Evolutionary conservation across 371 early-diverging fungal species (phyloP).

Genomic region (Mortierella polycephala): DNA sequence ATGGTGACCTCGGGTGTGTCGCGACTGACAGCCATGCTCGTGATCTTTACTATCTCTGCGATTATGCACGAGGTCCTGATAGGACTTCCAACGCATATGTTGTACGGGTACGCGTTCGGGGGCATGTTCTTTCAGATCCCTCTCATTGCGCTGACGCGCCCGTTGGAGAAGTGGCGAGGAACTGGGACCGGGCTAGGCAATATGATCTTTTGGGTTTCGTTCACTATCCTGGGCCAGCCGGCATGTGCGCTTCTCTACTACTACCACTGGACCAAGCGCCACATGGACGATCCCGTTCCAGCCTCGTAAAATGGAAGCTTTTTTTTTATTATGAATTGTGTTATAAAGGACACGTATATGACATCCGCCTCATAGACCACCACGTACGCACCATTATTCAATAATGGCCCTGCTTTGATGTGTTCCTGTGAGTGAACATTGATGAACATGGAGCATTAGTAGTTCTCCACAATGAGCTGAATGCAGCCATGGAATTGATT

Average conservation of each 20-base stretch:
- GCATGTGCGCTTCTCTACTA: slow-evolving; percentile 85
- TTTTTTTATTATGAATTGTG: not conserved
- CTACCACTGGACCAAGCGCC: slow-evolving; percentile 73
- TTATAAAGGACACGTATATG: no score
- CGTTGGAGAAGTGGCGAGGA: slow-evolving; percentile 76
- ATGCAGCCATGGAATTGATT: no score
- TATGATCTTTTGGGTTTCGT: slow-evolving; percentile 89
- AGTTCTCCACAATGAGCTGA: no score
- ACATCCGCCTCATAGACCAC: no score
- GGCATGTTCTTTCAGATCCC: slow-evolving; percentile 94
- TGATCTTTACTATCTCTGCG: slow-evolving; percentile 86
- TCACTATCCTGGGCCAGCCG: slow-evolving; percentile 90
- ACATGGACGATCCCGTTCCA: slow-evolving; percentile 19
- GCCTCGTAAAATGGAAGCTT: not conserved
- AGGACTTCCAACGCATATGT: slow-evolving; percentile 84
- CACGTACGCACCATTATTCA: no score
- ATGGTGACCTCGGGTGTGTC: slow-evolving; percentile 64
- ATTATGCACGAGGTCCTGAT: slow-evolving; percentile 88
- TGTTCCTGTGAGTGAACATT: not conserved
- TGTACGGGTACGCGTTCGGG: slow-evolving; percentile 86
- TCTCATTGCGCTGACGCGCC: slow-evolving; percentile 76
- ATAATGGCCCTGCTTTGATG: no score
- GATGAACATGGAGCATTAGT: not conserved
- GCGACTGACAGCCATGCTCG: slow-evolving; percentile 64
- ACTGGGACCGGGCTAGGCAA: slow-evolving; percentile 88